phyloP scores from a whole-genome alignment of 2,329 filamentous ascomycete genomes.

The Dendrostoma leiphaemia region DNA sequence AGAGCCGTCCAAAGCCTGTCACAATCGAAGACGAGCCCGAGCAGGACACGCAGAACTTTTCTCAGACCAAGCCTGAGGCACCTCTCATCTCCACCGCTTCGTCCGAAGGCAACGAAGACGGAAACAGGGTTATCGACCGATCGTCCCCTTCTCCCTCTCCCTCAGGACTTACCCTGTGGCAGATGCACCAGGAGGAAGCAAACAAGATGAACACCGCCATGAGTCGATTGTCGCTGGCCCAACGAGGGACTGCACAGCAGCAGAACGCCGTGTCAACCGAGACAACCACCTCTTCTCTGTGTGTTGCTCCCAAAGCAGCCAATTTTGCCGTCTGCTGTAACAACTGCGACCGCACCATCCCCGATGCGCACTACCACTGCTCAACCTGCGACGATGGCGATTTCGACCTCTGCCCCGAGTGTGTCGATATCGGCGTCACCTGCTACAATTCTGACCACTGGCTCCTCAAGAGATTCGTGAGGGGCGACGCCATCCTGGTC shows the following conservation, averaged over 20 bases:
- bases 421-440: slow-evolving; percentile 71
- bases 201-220: slow-evolving; percentile 6
- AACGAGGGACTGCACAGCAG: neutral
- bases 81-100: slow-evolving; percentile 15
- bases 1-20: slow-evolving; percentile 41
- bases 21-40: slow-evolving; percentile 18
- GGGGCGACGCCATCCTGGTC: slow-evolving; percentile 74
- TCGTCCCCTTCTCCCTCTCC: neutral
- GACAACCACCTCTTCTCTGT: slow-evolving; percentile 1
- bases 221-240: slow-evolving; percentile 7
- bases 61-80: slow-evolving; percentile 22
- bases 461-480: slow-evolving; percentile 87
- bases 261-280: neutral
- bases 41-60: slow-evolving; percentile 9
- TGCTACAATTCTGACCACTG: slow-evolving; percentile 82
- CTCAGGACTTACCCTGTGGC: no score
- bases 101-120: slow-evolving; percentile 3
- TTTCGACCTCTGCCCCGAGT: slow-evolving; percentile 85
- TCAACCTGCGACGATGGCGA: slow-evolving; percentile 90
- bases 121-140: neutral
- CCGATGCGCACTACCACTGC: slow-evolving; percentile 89
- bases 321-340: slow-evolving; percentile 93
- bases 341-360: slow-evolving; percentile 75
- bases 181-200: no score
- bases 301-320: slow-evolving; percentile 19